Evolutionary conservation across 1,284 basidiomycete species (phyloP), one percentile per base, ranked within the genome.

Genomic region (Tylopilus orsonianus): DNA sequence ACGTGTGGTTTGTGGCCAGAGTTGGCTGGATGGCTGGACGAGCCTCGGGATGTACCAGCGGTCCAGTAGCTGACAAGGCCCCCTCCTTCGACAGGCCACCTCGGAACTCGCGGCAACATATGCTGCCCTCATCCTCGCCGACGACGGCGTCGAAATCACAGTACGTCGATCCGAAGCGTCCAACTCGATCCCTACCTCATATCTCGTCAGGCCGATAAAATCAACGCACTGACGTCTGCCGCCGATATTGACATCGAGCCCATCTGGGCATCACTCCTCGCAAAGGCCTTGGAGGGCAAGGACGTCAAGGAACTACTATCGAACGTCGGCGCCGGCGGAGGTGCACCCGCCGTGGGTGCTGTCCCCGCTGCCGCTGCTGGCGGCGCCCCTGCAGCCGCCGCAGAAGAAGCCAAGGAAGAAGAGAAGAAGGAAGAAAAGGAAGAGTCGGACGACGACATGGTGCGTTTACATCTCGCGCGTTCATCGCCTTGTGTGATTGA

Each of bases 241-340:
- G 96, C 96, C 50, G 75, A 77, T 56, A 79, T 92, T 54, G 93
- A 97, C 44, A 69, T 97, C 55, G 97, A 99, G 77, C 83, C 93
- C 56, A 99, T 99, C 80, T 99, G 96, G 96, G 94, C 95, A 54
- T 75, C 86, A 41, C 88, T 99, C 62, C 87, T 99, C 66, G 89
- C 96, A 61, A 99, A 98, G 75, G 95, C 96, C 32, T 86, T 99
- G 47, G 95, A 97, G 77, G 95, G 95, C 65, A 97, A 97, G 83
- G 85, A 98, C 74, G 81, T 98, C 67, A 97, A 94, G 77, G 93
- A 96, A 46, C 79, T 99, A 57, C 81, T 97, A 53, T 90, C 90
- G 58, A 95, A 93, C 76, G 87, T 96, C 57, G 90, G 92, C 62
- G 77, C 87, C 44, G 88, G 90, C 59, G 89, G 89, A 64, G 93